Percentiles rank a stretch among this genome's conserved stretches.
phyloP scores from a whole-genome alignment of 768 basidiomycete species.

The Hypholoma sublateritium region DNA sequence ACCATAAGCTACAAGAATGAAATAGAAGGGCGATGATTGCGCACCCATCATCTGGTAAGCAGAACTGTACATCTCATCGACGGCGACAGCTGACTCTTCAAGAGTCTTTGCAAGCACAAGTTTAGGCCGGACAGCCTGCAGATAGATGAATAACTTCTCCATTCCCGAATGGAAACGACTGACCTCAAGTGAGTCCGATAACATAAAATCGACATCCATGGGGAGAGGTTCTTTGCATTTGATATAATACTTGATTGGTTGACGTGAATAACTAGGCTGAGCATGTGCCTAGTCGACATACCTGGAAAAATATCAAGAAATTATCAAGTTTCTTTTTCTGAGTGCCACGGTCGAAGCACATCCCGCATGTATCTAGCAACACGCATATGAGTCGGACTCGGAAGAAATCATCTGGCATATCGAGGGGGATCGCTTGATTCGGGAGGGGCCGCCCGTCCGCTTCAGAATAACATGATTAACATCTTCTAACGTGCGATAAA shows the following conservation, averaged over 20 bases:
- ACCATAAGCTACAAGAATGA: background rate
- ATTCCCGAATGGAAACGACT: slow-evolving; percentile 7
- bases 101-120: slow-evolving; percentile 66
- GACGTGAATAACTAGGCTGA: background rate
- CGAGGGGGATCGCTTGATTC: slow-evolving; percentile 68
- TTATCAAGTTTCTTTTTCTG: slow-evolving; percentile 92
- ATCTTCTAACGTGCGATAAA: background rate
- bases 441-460: slow-evolving; percentile 90
- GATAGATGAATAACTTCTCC: slow-evolving; percentile 1
- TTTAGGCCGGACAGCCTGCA: slow-evolving; percentile 85
- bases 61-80: slow-evolving; percentile 85
- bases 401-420: slow-evolving; percentile 97
- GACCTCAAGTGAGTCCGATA: slow-evolving; percentile 92
- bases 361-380: slow-evolving; percentile 91
- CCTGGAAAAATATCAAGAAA: slow-evolving; percentile 93
- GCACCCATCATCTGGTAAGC: slow-evolving; percentile 62
- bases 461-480: slow-evolving; percentile 29
- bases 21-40: background rate
- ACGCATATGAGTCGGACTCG: slow-evolving; percentile 89
- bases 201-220: slow-evolving; percentile 98
- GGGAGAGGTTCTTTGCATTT: slow-evolving; percentile 88
- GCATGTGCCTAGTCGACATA: slow-evolving; percentile 24
- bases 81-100: slow-evolving; percentile 83
- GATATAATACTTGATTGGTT: slow-evolving; percentile 66
- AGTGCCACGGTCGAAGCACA: slow-evolving; percentile 95